Evolutionary conservation across 805 yeast species (phyloP).

Genomic region (Monosporozyma servazzii): DNA sequence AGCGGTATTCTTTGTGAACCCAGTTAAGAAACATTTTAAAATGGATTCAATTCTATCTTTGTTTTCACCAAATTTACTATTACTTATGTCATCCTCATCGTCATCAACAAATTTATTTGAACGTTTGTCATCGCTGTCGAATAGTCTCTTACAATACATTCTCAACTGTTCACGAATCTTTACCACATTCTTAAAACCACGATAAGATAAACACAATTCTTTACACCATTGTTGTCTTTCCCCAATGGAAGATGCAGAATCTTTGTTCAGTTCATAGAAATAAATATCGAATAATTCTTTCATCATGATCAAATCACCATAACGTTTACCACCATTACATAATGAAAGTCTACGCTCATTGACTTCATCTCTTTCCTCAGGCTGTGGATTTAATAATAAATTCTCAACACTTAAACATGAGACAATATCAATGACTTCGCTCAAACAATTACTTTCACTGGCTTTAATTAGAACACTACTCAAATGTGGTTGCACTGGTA

Average conservation of each 20-base stretch:
- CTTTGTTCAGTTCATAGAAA: slow-evolving; percentile 12
- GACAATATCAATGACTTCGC: slow-evolving; percentile 75
- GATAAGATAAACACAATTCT: slow-evolving; percentile 61
- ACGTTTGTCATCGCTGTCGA: slow-evolving; percentile 1
- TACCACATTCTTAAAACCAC: slow-evolving; percentile 71
- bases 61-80: slow-evolving; percentile 17
- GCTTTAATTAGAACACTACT: slow-evolving; percentile 79
- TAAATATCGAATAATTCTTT: slow-evolving; percentile 66
- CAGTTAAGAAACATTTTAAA: slow-evolving; percentile 71
- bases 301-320: slow-evolving; percentile 78
- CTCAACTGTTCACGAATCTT: slow-evolving; percentile 66
- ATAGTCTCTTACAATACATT: slow-evolving; percentile 16
- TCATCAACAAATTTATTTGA: background rate
- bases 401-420: slow-evolving; percentile 92
- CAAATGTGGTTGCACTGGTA: slow-evolving; percentile 88
- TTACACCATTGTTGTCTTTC: slow-evolving; percentile 80
- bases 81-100: slow-evolving; percentile 5
- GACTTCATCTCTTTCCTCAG: slow-evolving; percentile 75
- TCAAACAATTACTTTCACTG: slow-evolving; percentile 42
- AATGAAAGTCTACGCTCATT: slow-evolving; percentile 62
- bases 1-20: slow-evolving; percentile 84
- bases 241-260: slow-evolving; percentile 30
- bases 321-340: slow-evolving; percentile 59
- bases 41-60: slow-evolving; percentile 36
- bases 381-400: slow-evolving; percentile 66